Evolutionary conservation across 1,284 basidiomycete species (phyloP).

Genomic region (Melampsora larici-populina): DNA sequence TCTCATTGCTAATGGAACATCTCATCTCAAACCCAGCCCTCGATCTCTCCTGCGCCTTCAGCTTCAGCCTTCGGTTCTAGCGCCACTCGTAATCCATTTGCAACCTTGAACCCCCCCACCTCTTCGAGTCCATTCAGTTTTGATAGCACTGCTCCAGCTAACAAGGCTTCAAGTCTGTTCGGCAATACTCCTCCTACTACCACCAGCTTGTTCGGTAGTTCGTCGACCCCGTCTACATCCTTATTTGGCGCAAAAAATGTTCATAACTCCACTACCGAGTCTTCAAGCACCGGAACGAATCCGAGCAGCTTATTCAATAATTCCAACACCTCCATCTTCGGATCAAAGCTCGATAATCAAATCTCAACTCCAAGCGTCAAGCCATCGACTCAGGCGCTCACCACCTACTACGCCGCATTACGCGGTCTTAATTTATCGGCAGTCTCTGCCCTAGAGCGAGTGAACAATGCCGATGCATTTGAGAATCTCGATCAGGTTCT

Average conservation of each 20-base stretch:
- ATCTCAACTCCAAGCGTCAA: not conserved
- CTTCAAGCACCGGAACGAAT: not conserved
- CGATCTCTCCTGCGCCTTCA: not conserved
- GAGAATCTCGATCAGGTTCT: conserved; percentile 6
- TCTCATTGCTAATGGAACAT: not conserved
- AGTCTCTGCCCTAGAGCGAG: conserved; percentile 10
- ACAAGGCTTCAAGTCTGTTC: not conserved
- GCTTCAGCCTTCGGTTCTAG: not conserved
- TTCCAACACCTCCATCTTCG: not conserved
- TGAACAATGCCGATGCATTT: conserved; percentile 26
- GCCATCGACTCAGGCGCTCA: conserved; percentile 10
- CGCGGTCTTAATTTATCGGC: conserved; percentile 33
- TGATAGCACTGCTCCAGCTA: not conserved
- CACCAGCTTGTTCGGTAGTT: not conserved
- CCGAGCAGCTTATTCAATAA: not conserved
- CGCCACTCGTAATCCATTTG: not conserved
- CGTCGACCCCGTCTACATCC: not conserved
- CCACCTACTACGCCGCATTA: conserved; percentile 25
- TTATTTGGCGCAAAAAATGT: not conserved
- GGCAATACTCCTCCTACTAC: not conserved
- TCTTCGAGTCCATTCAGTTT: conserved; percentile 1
- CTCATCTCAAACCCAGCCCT: not conserved
- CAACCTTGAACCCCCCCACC: not conserved
- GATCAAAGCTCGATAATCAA: not conserved
- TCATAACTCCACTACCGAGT: not conserved